phyloP scores from a whole-genome alignment of 1,284 basidiomycete species.

The Stygiomarasmius scandens region DNA sequence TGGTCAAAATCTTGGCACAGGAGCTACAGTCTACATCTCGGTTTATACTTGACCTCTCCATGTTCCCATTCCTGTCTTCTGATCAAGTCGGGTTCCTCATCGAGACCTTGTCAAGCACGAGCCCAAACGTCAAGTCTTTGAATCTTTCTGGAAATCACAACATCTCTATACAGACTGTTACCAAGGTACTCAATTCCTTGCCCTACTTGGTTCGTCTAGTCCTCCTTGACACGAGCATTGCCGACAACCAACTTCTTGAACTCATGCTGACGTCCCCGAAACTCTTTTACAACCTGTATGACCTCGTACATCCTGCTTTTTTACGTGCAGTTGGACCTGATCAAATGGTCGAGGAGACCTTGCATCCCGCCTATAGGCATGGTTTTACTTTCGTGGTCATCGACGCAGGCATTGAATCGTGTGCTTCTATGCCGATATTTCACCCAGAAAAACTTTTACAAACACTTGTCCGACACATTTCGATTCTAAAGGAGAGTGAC shows the following conservation, averaged over 20 bases:
- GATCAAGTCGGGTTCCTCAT: constrained; percentile 23
- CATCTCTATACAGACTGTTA: constrained; percentile 20
- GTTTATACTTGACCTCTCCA: constrained; percentile 26
- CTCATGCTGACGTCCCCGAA: constrained; percentile 20
- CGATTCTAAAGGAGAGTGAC: too few species aligned
- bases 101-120: not conserved
- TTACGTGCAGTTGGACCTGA: not conserved
- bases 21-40: constrained; percentile 14
- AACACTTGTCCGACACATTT: not conserved
- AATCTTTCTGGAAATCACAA: constrained; percentile 28
- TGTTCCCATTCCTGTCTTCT: constrained; percentile 20
- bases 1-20: constrained; percentile 19
- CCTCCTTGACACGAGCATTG: constrained; percentile 18
- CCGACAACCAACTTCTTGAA: not conserved
- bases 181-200: constrained; percentile 15
- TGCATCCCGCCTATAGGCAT: not conserved
- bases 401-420: too few species aligned
- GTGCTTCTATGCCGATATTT: not conserved
- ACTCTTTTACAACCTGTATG: constrained; percentile 24
- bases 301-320: constrained; percentile 25
- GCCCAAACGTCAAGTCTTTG: constrained; percentile 18
- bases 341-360: not conserved
- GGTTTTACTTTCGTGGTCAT: too few species aligned
- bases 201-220: constrained; percentile 25
- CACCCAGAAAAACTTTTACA: constrained; percentile 1